Base-by-base conservation (phyloP, 208 protist species). In the Acanthamoeba polyphaga region DNA sequence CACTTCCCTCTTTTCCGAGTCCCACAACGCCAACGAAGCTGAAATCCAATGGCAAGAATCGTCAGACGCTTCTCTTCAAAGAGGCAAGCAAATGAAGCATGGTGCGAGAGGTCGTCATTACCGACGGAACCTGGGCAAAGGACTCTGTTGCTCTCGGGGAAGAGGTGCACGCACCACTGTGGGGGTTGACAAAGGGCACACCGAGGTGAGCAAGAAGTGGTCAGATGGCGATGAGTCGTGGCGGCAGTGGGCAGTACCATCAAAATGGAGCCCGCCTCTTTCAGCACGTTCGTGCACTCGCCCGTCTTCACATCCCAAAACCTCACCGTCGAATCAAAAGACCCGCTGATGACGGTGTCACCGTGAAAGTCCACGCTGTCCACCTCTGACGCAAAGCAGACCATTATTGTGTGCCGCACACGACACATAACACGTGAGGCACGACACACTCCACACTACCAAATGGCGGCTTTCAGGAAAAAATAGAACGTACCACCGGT, bases 161-260 rank as follows among this genome's bases (percentile, higher is more conserved):
- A 88, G 51, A 88, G 51, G n/a, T 88, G 80, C 24, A 88, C 80
- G 12, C 80, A 88, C 80, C 80, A 88, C 80, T 88, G n/a, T 55
- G 72, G 12, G 38, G 38, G 13, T 43, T 8, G 24, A 64, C 46
- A 34, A 78, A 22, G n/a, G 1, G 10, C 32, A 27, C n/a, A 5
- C 22, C 1, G 10, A 38, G 17, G 49, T 58, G 22, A 12, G 66
- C 1, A 4, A 38, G 19, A 5, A 17, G 29, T 51, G 32, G 38
- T 55, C 34, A 24, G 29, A 4, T 51, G 17, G 38, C 27, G 15
- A 60, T 60, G 55, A 29, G 60, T 22, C 17, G 24, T n/a, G 60
- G 2, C 8, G 24, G 24, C 0, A 22, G 8, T 64, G 24, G 17
- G 1, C 2, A 22, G 24, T 64, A 88, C 80, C 80, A 88, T 88